Conservation (phyloP, 1,284 basidiomycete genomes). For the Cryptococcus sp. region DNA sequence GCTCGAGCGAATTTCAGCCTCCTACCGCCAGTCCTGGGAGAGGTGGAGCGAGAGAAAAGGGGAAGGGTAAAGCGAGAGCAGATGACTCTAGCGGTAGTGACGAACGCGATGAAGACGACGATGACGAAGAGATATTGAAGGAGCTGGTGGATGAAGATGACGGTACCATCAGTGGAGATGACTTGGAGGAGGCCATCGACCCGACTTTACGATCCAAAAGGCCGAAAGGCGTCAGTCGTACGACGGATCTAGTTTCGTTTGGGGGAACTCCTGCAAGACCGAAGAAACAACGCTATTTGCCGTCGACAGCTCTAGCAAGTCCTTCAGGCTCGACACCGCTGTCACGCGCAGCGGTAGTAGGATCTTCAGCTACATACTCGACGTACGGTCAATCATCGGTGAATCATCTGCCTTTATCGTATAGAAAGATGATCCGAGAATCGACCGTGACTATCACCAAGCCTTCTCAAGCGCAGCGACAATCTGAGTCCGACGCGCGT, state of each 20-base stretch:
- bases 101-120: slow-evolving; percentile 14
- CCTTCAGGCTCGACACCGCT: no score
- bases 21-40: slow-evolving; percentile 9
- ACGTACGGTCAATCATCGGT: neutral
- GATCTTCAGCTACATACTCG: neutral
- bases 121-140: slow-evolving; percentile 12
- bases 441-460: slow-evolving; percentile 7
- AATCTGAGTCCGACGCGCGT: slow-evolving; percentile 2
- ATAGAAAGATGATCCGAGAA: slow-evolving; percentile 15
- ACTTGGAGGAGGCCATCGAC: slow-evolving; percentile 13
- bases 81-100: slow-evolving; percentile 1
- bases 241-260: neutral
- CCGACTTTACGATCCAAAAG: slow-evolving; percentile 2
- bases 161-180: slow-evolving; percentile 6
- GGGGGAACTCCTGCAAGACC: no score
- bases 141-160: slow-evolving; percentile 14
- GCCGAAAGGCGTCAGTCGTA: neutral
- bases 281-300: no score
- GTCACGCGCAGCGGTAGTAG: no score
- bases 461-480: neutral
- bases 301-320: neutral
- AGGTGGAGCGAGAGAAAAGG: neutral
- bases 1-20: slow-evolving; percentile 28
- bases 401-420: slow-evolving; percentile 9
- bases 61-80: slow-evolving; percentile 11